A percentile compares a stretch with the other conserved stretches of the same genome.
Conservation (phyloP, 176 grass and related monocot species). For the Juncus effusus region DNA sequence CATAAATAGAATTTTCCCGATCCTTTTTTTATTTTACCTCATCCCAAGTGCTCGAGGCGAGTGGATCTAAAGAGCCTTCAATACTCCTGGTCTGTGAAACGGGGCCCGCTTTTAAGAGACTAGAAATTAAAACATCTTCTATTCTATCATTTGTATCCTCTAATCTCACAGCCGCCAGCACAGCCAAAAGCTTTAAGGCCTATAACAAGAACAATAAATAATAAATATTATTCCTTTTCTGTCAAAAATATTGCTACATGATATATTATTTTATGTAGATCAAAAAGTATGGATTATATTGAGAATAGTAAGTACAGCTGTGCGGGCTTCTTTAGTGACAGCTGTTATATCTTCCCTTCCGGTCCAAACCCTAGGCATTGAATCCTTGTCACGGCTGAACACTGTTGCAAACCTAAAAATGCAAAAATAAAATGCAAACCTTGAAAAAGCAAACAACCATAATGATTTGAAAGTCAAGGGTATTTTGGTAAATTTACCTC, state of each 20-base stretch:
- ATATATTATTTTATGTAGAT: neutral
- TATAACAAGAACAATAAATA: slow-evolving; percentile 35
- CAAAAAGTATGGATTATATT: neutral
- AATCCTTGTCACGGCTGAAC: slow-evolving; percentile 65
- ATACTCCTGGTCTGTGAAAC: slow-evolving; percentile 36
- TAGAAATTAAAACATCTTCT: slow-evolving; percentile 41
- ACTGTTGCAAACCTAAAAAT: slow-evolving; percentile 70
- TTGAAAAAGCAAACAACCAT: slow-evolving; percentile 17
- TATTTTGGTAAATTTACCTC: slow-evolving; percentile 45
- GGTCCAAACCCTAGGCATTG: slow-evolving; percentile 75
- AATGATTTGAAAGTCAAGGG: neutral
- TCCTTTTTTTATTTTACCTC: slow-evolving; percentile 37
- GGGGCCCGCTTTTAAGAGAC: slow-evolving; percentile 55
- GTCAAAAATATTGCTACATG: slow-evolving; percentile 12
- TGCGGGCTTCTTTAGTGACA: slow-evolving; percentile 78
- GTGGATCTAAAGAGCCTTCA: slow-evolving; percentile 47
- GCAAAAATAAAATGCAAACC: slow-evolving; percentile 15
- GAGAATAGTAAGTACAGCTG: slow-evolving; percentile 41
- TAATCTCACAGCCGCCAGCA: slow-evolving; percentile 56
- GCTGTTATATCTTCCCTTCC: slow-evolving; percentile 64
- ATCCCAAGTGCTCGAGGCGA: slow-evolving; percentile 80
- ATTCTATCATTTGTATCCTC: slow-evolving; percentile 78
- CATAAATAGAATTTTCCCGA: slow-evolving; percentile 19
- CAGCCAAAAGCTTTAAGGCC: slow-evolving; percentile 77
- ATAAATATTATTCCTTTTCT: slow-evolving; percentile 22